phyloP scores from a whole-genome alignment of 306 rosid genomes.

The Dalbergia cochinchinensis region DNA sequence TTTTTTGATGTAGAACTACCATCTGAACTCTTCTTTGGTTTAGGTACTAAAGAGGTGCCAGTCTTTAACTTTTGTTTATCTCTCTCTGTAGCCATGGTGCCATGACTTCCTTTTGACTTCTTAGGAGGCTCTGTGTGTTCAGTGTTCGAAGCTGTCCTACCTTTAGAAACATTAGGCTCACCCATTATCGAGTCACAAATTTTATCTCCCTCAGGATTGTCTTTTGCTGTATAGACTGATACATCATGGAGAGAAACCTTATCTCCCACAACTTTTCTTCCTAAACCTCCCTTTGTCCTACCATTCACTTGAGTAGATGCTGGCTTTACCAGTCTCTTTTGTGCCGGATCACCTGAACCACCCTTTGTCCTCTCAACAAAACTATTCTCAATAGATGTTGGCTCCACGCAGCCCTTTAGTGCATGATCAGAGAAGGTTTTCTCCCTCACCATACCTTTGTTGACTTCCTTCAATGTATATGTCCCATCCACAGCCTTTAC shows the following conservation, averaged over 20 bases:
- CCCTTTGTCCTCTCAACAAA: conserved; percentile 50
- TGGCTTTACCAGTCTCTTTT: conserved; percentile 10
- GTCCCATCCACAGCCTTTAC: conserved; percentile 52
- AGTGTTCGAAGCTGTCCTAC: conserved; percentile 52
- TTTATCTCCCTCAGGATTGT: conserved; percentile 57
- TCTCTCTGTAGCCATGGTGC: conserved; percentile 47
- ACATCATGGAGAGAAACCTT: conserved; percentile 55
- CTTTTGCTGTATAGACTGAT: conserved; percentile 50
- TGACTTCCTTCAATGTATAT: conserved; percentile 46
- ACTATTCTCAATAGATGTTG: conserved; percentile 49
- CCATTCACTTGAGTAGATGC: conserved; percentile 26
- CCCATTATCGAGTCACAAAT: conserved; percentile 50
- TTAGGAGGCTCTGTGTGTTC: conserved; percentile 62
- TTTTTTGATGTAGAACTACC: conserved; percentile 46
- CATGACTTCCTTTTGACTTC: conserved; percentile 62
- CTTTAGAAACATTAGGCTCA: conserved; percentile 60
- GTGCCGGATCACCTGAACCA: conserved; percentile 47
- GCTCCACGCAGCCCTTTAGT: conserved; percentile 43
- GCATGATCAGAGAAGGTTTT: conserved; percentile 54
- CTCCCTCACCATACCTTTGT: conserved; percentile 56
- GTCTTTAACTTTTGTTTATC: conserved; percentile 55
- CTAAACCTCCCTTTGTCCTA: conserved; percentile 36
- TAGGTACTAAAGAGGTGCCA: conserved; percentile 51
- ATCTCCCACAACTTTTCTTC: conserved; percentile 65
- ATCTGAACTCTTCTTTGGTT: conserved; percentile 53